Evolutionary conservation across 2,329 filamentous ascomycete genomes (phyloP).

Genomic region (Nemania abortiva): DNA sequence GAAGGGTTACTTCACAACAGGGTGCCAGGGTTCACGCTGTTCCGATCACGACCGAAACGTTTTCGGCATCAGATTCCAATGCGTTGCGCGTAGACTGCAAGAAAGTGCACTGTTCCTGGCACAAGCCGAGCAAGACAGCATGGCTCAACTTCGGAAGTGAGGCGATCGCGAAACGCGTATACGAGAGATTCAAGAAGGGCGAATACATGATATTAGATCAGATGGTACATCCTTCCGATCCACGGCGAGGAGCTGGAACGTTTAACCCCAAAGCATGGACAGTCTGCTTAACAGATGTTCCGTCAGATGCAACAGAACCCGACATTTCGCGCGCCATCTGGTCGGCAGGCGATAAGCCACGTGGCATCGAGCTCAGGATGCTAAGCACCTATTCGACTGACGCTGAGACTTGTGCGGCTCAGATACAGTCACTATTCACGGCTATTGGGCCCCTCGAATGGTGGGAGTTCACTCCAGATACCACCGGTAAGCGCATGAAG

Average conservation of each 20-base stretch:
- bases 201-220: conserved; percentile 44
- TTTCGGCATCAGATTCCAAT: conserved; percentile 45
- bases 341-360: conserved; percentile 33
- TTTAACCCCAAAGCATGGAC: conserved; percentile 41
- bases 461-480: conserved; percentile 48
- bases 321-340: conserved; percentile 42
- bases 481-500: conserved; percentile 53
- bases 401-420: conserved; percentile 36
- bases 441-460: conserved; percentile 52
- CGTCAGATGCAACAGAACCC: conserved; percentile 29
- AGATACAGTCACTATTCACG: conserved; percentile 50
- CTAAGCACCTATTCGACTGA: conserved; percentile 47
- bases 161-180: conserved; percentile 41
- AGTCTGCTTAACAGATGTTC: conserved; percentile 46
- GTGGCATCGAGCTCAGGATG: conserved; percentile 38
- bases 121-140: conserved; percentile 47
- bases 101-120: conserved; percentile 55
- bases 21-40: neutral
- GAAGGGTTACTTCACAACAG: neutral
- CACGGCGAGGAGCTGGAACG: conserved; percentile 5
- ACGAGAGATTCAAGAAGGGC: conserved; percentile 41
- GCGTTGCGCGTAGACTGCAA: conserved; percentile 52
- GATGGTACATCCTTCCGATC: conserved; percentile 32
- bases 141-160: conserved; percentile 49
- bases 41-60: conserved; percentile 11